Evolutionary conservation across 2,329 filamentous ascomycete genomes (phyloP).

Genomic region (Alternaria sp.): DNA sequence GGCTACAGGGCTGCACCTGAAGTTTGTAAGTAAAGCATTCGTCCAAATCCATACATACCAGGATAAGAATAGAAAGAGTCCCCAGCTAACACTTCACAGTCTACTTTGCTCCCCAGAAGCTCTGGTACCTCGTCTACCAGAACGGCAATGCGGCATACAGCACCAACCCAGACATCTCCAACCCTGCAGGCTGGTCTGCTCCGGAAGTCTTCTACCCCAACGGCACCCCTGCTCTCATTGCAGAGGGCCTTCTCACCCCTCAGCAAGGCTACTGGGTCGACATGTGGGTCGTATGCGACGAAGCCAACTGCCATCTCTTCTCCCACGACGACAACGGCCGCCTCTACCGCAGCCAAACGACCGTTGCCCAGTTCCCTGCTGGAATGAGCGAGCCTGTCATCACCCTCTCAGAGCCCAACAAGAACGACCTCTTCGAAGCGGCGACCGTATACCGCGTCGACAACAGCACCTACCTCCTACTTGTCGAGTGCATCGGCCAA

Average conservation of each 20-base stretch:
- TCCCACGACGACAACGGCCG: constrained; percentile 52
- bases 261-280: constrained; percentile 52
- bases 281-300: constrained; percentile 54
- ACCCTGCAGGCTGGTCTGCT: constrained; percentile 50
- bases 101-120: constrained; percentile 51
- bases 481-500: constrained; percentile 50
- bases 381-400: constrained; percentile 49
- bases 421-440: constrained; percentile 47
- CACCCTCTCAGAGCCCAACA: constrained; percentile 33
- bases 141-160: constrained; percentile 54
- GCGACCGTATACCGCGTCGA: constrained; percentile 46
- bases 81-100: constrained; percentile 16
- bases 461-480: constrained; percentile 44
- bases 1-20: constrained; percentile 52
- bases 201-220: constrained; percentile 46
- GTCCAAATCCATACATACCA: not conserved
- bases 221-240: constrained; percentile 41
- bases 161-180: constrained; percentile 50
- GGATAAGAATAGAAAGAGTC: not conserved
- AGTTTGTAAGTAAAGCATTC: constrained; percentile 30
- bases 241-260: constrained; percentile 30
- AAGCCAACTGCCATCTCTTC: constrained; percentile 48
- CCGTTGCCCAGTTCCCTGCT: constrained; percentile 42
- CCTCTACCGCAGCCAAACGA: constrained; percentile 49
- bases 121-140: constrained; percentile 54